Evolutionary conservation across 2,329 filamentous ascomycete species (phyloP).

Genomic region (Exophiala sp.): DNA sequence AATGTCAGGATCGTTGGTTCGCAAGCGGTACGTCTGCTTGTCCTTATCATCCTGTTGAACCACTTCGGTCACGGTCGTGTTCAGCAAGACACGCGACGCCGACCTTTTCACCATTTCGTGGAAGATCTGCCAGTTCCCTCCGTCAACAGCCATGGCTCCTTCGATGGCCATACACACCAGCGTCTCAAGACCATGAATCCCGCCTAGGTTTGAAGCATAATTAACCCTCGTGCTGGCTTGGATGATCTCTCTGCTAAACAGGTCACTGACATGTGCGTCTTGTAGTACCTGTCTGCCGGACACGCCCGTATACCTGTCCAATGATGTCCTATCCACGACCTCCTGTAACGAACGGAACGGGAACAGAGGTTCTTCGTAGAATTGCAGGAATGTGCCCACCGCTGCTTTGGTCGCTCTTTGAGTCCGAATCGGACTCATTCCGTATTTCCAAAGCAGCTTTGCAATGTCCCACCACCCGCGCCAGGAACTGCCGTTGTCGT

Average conservation of each 20-base stretch:
- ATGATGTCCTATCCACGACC: conserved; percentile 59
- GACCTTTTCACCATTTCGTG: conserved; percentile 67
- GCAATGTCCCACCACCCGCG: conserved; percentile 69
- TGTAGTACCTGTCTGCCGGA: conserved; percentile 69
- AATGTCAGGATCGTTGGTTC: conserved; percentile 31
- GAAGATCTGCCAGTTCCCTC: conserved; percentile 95
- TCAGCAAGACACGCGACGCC: conserved; percentile 55
- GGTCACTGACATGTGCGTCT: conserved; percentile 58
- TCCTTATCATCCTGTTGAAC: conserved; percentile 39
- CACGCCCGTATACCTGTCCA: conserved; percentile 59
- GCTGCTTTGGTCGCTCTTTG: conserved; percentile 65
- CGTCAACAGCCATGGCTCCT: conserved; percentile 69
- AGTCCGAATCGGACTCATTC: conserved; percentile 67
- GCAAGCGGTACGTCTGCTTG: conserved; percentile 35
- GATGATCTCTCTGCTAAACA: conserved; percentile 73
- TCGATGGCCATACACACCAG: conserved; percentile 90
- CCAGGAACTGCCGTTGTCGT: conserved; percentile 12
- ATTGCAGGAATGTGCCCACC: conserved; percentile 65
- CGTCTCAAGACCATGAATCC: conserved; percentile 81
- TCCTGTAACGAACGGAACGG: conserved; percentile 73
- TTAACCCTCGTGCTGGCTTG: conserved; percentile 91
- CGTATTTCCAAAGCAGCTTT: conserved; percentile 81
- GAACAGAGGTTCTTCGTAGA: conserved; percentile 78
- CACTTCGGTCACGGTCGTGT: conserved; percentile 63
- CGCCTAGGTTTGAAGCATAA: conserved; percentile 81